These are phyloP conservation scores for Trametes villosa DNA, from an alignment of 768 basidiomycete genomes.

Conservation along the genomic window DNA sequence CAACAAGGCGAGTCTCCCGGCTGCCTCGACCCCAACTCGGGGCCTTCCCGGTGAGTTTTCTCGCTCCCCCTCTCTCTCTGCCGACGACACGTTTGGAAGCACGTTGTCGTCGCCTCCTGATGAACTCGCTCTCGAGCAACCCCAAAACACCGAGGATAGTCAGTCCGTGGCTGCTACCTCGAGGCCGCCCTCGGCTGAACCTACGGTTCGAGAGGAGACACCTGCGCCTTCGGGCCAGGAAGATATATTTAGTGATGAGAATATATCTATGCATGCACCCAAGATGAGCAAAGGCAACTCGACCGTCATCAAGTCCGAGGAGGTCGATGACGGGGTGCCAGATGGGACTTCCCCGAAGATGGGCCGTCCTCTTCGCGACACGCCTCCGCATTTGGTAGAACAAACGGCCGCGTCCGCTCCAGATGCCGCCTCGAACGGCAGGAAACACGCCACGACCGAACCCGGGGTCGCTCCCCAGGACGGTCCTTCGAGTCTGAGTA, in stretches of 20 bases:
- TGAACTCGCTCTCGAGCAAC: background rate
- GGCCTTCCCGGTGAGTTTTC: background rate
- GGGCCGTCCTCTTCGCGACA: background rate
- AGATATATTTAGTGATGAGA: background rate
- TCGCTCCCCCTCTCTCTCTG: background rate
- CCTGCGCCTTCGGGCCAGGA: background rate
- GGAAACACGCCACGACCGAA: background rate
- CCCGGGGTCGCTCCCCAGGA: background rate
- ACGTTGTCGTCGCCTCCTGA: background rate
- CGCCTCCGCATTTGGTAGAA: background rate
- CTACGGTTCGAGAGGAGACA: background rate
- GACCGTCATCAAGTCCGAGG: background rate
- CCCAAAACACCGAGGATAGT: background rate
- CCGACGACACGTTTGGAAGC: background rate
- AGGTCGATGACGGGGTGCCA: background rate
- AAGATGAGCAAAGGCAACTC: background rate
- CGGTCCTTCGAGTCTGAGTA: background rate
- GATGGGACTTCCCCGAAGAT: background rate
- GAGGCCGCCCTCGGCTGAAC: conserved; percentile 1
- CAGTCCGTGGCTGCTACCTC: background rate
- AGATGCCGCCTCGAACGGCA: background rate
- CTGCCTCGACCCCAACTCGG: background rate
- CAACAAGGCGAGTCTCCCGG: background rate
- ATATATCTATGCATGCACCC: background rate
- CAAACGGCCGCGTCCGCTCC: background rate